Percentiles rank a stretch among this genome's conserved stretches.
Conservation (phyloP, 228 moss, liverwort and hornwort genomes). For the Sphagnum magellanicum region DNA sequence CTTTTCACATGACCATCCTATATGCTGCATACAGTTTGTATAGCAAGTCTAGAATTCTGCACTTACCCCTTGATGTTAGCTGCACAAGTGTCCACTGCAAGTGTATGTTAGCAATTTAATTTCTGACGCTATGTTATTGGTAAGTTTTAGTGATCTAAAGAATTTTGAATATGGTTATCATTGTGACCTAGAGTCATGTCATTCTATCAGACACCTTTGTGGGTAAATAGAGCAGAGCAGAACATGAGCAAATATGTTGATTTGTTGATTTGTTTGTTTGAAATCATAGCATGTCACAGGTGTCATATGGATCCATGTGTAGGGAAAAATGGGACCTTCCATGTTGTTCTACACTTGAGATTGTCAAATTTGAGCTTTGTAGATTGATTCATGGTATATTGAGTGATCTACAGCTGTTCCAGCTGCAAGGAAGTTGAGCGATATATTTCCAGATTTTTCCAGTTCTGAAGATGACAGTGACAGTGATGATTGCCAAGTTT, state of each 20-base stretch:
- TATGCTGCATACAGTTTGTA: background rate
- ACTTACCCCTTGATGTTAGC: background rate
- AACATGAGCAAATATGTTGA: background rate
- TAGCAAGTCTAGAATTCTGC: background rate
- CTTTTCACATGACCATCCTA: background rate
- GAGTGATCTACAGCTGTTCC: slow-evolving; percentile 34
- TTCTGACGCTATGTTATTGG: background rate
- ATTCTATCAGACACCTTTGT: background rate
- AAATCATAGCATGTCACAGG: too few relatives aligned
- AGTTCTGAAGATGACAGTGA: slow-evolving; percentile 43
- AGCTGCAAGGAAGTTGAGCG: slow-evolving; percentile 17
- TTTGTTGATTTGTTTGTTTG: background rate
- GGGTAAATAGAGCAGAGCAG: background rate
- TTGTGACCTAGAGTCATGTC: too few relatives aligned
- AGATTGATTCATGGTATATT: background rate
- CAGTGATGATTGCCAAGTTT: slow-evolving; percentile 44
- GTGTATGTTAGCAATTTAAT: background rate
- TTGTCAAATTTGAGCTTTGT: slow-evolving; percentile 6
- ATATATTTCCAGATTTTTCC: slow-evolving; percentile 28
- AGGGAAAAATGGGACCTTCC: background rate
- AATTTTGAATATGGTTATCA: too few relatives aligned
- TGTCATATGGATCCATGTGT: background rate
- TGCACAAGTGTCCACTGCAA: background rate
- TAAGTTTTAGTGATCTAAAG: background rate
- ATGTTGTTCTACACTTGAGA: background rate